Conservation (phyloP, 2,329 filamentous ascomycete species). For the Trichoderma arundinaceum region DNA sequence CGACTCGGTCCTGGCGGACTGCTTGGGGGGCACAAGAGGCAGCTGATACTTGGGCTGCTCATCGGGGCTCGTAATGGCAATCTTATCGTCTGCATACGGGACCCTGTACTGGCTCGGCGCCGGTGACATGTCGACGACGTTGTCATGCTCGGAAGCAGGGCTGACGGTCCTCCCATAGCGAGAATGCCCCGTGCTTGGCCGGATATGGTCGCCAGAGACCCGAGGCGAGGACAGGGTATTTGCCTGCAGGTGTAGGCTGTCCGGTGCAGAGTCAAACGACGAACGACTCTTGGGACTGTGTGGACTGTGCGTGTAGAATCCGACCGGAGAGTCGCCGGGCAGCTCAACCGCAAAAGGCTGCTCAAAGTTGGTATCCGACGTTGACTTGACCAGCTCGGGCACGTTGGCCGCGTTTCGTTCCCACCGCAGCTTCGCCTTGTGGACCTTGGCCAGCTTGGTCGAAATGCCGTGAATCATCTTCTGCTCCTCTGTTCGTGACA, state of each 20-base stretch:
- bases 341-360: slow-evolving; percentile 62
- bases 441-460: slow-evolving; percentile 81
- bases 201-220: slow-evolving; percentile 56
- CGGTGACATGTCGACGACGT: slow-evolving; percentile 62
- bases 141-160: slow-evolving; percentile 50
- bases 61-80: slow-evolving; percentile 65
- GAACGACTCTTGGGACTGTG: slow-evolving; percentile 51
- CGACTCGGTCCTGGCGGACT: slow-evolving; percentile 56
- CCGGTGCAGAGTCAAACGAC: slow-evolving; percentile 63
- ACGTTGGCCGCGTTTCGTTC: slow-evolving; percentile 55
- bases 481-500: slow-evolving; percentile 75
- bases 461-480: slow-evolving; percentile 77
- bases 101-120: slow-evolving; percentile 64
- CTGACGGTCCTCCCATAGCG: slow-evolving; percentile 41
- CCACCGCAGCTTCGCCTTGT: slow-evolving; percentile 73
- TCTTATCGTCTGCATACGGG: slow-evolving; percentile 69
- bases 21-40: slow-evolving; percentile 36
- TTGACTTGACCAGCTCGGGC: slow-evolving; percentile 52
- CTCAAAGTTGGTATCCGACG: slow-evolving; percentile 48
- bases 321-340: slow-evolving; percentile 59
- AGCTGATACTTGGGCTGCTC: slow-evolving; percentile 56
- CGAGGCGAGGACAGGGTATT: slow-evolving; percentile 53
- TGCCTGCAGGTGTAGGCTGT: slow-evolving; percentile 52
- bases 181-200: slow-evolving; percentile 42
- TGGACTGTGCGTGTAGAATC: slow-evolving; percentile 45